Evolutionary conservation across 345 rosid genomes (phyloP).

Genomic region (Brassica rapa): DNA sequence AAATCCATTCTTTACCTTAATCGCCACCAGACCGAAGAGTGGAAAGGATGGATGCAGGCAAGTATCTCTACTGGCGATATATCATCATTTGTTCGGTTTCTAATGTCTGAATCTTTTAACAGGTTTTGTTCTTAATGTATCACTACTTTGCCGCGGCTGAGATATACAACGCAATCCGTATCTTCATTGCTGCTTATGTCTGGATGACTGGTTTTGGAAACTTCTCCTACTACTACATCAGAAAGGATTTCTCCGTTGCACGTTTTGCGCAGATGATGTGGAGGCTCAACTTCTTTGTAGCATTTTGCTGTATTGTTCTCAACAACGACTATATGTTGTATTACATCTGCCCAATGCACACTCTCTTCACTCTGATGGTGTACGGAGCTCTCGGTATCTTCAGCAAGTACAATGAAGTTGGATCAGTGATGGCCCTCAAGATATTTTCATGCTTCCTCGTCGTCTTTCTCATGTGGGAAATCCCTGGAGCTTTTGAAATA

Average conservation of each 20-base stretch:
- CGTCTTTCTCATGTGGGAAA: conserved; percentile 90
- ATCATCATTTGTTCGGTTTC: no score
- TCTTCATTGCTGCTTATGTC: conserved; percentile 96
- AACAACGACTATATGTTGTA: conserved; percentile 94
- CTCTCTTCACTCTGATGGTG: conserved; percentile 92
- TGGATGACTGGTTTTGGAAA: conserved; percentile 99
- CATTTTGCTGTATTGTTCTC: conserved; percentile 85
- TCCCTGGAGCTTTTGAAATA: conserved; percentile 81
- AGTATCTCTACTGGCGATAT: conserved; percentile 38
- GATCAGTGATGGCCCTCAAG: conserved; percentile 88
- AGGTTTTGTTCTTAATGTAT: conserved; percentile 95
- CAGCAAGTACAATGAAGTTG: conserved; percentile 79
- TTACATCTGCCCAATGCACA: conserved; percentile 99
- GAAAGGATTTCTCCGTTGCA: conserved; percentile 92
- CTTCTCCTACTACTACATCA: conserved; percentile 91
- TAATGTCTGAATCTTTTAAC: conserved; percentile 15
- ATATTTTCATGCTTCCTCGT: conserved; percentile 74
- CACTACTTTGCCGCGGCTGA: conserved; percentile 97
- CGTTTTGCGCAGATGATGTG: conserved; percentile 99
- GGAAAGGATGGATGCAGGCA: conserved; percentile 99
- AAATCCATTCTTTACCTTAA: conserved; percentile 81
- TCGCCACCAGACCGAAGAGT: conserved; percentile 96
- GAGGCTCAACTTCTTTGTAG: conserved; percentile 94
- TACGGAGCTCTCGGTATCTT: conserved; percentile 90
- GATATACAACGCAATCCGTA: conserved; percentile 90